Conservation (phyloP, 2,329 filamentous ascomycete species). For the Atkinsonella hypoxylon region DNA sequence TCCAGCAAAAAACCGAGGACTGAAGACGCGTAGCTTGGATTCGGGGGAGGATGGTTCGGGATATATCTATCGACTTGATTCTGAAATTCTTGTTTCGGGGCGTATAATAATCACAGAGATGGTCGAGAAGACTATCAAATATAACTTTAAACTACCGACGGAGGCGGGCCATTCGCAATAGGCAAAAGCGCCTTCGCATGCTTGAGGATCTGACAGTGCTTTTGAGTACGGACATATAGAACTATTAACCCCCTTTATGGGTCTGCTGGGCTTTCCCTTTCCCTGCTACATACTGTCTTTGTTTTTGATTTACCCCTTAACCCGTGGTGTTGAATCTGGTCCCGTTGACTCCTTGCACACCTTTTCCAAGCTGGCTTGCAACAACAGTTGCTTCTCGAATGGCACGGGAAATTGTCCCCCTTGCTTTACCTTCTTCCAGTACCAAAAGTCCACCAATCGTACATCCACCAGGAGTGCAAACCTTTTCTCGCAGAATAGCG, state of each 20-base stretch:
- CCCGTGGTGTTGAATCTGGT: slow-evolving; percentile 13
- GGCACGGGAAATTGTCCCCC: slow-evolving; percentile 54
- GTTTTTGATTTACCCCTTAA: background rate
- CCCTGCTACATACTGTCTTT: background rate
- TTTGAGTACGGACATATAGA: background rate
- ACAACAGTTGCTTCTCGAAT: slow-evolving; percentile 60
- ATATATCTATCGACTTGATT: background rate
- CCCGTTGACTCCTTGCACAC: slow-evolving; percentile 25
- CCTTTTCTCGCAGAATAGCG: slow-evolving; percentile 61
- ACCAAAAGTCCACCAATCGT: slow-evolving; percentile 64
- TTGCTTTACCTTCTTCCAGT: slow-evolving; percentile 59
- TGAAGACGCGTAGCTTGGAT: slow-evolving; percentile 17
- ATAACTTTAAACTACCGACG: background rate
- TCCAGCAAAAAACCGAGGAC: slow-evolving; percentile 35
- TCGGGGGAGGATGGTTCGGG: background rate
- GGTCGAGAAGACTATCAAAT: background rate
- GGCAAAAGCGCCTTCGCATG: background rate
- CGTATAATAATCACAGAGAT: background rate
- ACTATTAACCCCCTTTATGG: background rate
- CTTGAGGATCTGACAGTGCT: background rate
- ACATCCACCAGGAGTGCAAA: slow-evolving; percentile 67
- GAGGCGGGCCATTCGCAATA: background rate
- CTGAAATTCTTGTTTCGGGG: background rate
- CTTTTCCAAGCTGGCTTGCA: slow-evolving; percentile 46
- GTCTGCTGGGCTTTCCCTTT: background rate